A percentile compares a stretch with the other conserved stretches of the same genome.
phyloP scores from a whole-genome alignment of 257 asterid genomes.

The Solanum tarijense region DNA sequence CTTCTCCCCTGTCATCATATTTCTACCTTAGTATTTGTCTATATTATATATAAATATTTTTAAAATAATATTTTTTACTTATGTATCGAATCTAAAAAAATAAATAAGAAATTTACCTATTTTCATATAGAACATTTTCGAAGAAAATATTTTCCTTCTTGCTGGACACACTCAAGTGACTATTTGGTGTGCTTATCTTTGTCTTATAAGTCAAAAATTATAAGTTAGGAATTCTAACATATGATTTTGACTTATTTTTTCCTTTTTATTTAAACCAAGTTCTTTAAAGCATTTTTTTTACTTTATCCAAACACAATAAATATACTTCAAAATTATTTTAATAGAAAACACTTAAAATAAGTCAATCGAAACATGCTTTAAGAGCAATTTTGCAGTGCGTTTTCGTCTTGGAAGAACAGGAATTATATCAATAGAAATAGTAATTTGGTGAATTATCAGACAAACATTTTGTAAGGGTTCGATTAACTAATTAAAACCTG shows the following conservation, averaged over 20 bases:
- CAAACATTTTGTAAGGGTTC: not conserved
- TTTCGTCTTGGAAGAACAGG: not conserved
- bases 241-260: not conserved
- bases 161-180: not conserved
- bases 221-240: not conserved
- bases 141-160: not conserved
- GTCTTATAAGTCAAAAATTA: not conserved
- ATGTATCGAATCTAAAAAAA: too few relatives aligned
- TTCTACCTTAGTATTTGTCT: too few relatives aligned
- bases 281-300: not conserved
- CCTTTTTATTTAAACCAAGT: too few relatives aligned
- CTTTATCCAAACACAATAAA: too few relatives aligned
- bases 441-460: not conserved
- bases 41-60: too few relatives aligned
- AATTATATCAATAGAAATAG: not conserved
- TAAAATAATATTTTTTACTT: too few relatives aligned
- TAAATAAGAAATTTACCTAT: too few relatives aligned
- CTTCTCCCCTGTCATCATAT: not conserved
- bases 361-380: not conserved
- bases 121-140: not conserved
- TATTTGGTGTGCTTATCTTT: not conserved
- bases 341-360: not conserved
- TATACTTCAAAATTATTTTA: too few relatives aligned
- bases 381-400: not conserved
- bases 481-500: not conserved